phyloP scores from a whole-genome alignment of 805 yeast species.

The Suhomyces kilbournensis region DNA sequence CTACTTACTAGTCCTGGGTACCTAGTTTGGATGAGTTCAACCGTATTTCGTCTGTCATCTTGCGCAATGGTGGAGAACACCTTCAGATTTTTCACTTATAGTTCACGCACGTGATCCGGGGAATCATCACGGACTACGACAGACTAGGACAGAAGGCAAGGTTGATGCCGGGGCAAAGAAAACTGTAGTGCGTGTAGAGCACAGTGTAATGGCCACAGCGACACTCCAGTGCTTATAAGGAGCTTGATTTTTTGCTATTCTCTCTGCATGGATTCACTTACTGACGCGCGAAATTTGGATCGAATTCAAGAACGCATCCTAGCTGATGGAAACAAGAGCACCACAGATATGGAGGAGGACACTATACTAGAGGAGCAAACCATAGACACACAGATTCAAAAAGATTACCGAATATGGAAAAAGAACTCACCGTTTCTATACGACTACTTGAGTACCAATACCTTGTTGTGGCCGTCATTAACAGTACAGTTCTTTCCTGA shows the following conservation, averaged over 20 bases:
- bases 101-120: neutral
- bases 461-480: constrained; percentile 63
- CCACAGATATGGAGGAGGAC: constrained; percentile 1
- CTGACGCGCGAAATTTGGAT: neutral
- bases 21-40: constrained; percentile 82
- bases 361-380: constrained; percentile 1
- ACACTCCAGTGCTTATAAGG: neutral
- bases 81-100: neutral
- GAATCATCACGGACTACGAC: neutral
- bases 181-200: neutral
- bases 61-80: neutral
- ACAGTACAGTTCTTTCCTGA: constrained; percentile 66
- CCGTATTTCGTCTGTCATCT: constrained; percentile 28
- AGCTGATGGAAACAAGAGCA: neutral
- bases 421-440: constrained; percentile 58
- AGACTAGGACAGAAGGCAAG: neutral
- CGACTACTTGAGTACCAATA: constrained; percentile 49
- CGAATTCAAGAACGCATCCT: neutral
- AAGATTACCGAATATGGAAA: constrained; percentile 55
- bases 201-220: neutral
- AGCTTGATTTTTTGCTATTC: too few species aligned
- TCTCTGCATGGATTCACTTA: neutral
- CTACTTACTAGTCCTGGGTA: constrained; percentile 68
- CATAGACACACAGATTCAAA: constrained; percentile 32
- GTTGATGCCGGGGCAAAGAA: neutral